Conservation (phyloP, 768 basidiomycete genomes). For the Auriscalpium microsporum region DNA sequence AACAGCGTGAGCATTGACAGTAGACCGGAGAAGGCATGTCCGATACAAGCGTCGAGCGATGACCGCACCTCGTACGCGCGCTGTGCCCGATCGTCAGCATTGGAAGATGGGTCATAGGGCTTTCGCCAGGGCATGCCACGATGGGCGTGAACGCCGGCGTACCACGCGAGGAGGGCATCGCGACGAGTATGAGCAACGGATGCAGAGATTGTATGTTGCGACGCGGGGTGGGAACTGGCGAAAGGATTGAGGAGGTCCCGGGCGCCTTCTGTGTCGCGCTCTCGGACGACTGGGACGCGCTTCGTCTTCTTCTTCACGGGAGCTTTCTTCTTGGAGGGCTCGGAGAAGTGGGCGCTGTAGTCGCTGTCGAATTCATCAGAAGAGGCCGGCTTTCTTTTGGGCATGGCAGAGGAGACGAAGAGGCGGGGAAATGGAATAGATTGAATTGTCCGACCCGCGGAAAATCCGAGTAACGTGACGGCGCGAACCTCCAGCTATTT, state of each 20-base stretch:
- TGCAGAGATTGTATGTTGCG: slow-evolving; percentile 39
- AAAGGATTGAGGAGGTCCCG: neutral
- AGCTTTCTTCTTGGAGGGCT: neutral
- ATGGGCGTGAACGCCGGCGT: slow-evolving; percentile 48
- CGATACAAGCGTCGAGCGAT: neutral
- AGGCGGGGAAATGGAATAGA: too few species aligned
- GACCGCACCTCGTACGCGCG: slow-evolving; percentile 82
- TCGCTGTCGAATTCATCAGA: neutral
- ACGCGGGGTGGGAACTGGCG: slow-evolving; percentile 31
- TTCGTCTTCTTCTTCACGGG: neutral
- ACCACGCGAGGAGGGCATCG: slow-evolving; percentile 59
- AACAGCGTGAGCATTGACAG: neutral
- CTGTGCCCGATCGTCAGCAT: slow-evolving; percentile 58
- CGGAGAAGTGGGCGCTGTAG: neutral
- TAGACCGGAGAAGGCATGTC: too few species aligned
- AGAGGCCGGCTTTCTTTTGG: neutral
- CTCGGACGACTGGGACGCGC: neutral
- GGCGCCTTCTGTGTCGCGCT: neutral
- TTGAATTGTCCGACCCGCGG: too few species aligned
- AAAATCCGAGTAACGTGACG: too few species aligned
- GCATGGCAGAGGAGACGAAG: neutral
- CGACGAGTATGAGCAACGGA: slow-evolving; percentile 32
- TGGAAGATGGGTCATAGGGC: slow-evolving; percentile 46
- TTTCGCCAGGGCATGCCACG: slow-evolving; percentile 94
- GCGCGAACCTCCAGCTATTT: too few species aligned